phyloP scores from a whole-genome alignment of 2,329 filamentous ascomycete genomes.

The Helotiales sp. region DNA sequence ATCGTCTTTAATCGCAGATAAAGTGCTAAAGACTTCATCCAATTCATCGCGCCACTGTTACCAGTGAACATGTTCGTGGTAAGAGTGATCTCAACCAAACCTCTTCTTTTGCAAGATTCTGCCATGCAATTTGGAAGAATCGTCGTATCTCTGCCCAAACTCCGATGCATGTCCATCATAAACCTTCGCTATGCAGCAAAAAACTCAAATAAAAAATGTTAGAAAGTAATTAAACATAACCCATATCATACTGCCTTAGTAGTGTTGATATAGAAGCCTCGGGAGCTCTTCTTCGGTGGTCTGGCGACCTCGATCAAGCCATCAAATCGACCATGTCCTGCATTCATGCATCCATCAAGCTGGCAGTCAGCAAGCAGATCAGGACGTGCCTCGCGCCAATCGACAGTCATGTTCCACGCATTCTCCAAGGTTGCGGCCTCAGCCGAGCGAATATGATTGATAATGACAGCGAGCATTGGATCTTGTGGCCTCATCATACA shows the following conservation, averaged over 20 bases:
- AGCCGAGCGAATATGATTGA: conserved; percentile 26
- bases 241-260: background rate
- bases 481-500: conserved; percentile 35
- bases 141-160: background rate
- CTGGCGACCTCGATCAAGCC: conserved; percentile 27
- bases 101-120: too few relatives aligned
- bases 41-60: background rate
- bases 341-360: conserved; percentile 26
- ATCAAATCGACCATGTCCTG: conserved; percentile 32
- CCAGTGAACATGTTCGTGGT: too few relatives aligned
- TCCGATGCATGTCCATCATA: background rate
- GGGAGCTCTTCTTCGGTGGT: background rate
- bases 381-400: conserved; percentile 19
- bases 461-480: conserved; percentile 23
- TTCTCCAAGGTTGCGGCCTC: conserved; percentile 29
- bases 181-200: background rate
- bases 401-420: conserved; percentile 29
- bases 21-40: background rate
- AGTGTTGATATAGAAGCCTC: background rate
- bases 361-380: conserved; percentile 21
- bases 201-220: background rate
- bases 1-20: background rate
- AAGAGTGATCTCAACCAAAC: too few relatives aligned
- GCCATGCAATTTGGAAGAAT: too few relatives aligned
- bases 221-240: background rate